Base-by-base conservation (phyloP, 1,284 basidiomycete genomes). In the Phellinidium pouzarii region DNA sequence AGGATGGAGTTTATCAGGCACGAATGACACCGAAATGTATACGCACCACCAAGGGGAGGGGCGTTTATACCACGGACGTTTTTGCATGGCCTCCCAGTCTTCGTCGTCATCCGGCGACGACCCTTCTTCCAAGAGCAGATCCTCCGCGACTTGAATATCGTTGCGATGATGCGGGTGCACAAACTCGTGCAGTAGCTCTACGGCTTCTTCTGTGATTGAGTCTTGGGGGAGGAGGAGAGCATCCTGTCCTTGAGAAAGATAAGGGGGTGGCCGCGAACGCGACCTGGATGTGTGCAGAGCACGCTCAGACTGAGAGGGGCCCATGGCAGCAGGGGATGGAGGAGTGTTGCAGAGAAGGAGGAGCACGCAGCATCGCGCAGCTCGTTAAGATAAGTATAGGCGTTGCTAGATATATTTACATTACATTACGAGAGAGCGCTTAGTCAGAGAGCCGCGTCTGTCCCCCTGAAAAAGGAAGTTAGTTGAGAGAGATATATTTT, bases 41-140 rank as follows among this genome's bases (percentile, higher is more conserved):
- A 69, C 78, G 58, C 59, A 86, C 86, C 87, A 89, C 68, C 72
- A 76, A 0, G 82, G 73, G 0, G 84, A 83, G 5, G 86, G 84
- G 45, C 73, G 68, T 64, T 69, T 84, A 76, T 81, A 87, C 84
- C 84, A 87, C 0, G 83, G 79, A 36, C 73, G 68, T 26, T 43
- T 60, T 51, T 58, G 59, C 57, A 65, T 60, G 7, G 53, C 59
- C 8, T 59, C 52, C 41, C 62, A 53, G 53, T 71, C 68, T n/a
- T 61, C 7, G 31, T 34, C 31, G 31, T 34, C 31, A 34, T 8
- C 11, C 31, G 31, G 59, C 3, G 59, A 61, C 12, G 43, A 14
- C n/a, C 19, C 44, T 6, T 43, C 49, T 38, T 36, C 50, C 8
- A 56, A 41, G 19, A 52, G 29, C 11, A 52, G 53, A 7, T 36